Percentiles rank a stretch among this genome's conserved stretches.
Conservation (phyloP, 441 rosid genomes). For the Pelargonium citronellum region DNA sequence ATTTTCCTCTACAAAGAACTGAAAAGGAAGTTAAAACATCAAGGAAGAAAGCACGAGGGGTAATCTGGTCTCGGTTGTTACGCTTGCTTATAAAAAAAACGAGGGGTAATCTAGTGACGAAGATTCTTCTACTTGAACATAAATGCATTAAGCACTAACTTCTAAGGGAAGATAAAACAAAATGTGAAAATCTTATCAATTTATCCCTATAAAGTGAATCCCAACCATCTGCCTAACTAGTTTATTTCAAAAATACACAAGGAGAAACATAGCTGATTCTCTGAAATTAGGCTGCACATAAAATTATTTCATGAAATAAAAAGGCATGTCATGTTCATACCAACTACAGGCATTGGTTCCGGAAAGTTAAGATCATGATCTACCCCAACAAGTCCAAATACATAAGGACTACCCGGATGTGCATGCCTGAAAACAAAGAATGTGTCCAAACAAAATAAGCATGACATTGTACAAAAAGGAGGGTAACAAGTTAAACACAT, state of each 20-base stretch:
- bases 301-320: not conserved
- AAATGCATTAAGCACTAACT: no score
- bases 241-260: not conserved
- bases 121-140: no score
- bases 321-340: conserved; percentile 33
- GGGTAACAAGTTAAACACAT: not conserved
- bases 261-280: not conserved
- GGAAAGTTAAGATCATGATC: conserved; percentile 99
- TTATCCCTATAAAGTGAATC: no score
- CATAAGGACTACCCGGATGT: conserved; percentile 98
- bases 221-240: no score
- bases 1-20: no score
- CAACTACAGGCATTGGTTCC: conserved; percentile 95
- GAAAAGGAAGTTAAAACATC: no score
- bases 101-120: no score
- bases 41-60: no score
- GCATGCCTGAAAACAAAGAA: conserved; percentile 73
- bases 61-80: no score
- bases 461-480: conserved; percentile 12
- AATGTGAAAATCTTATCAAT: no score
- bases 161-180: no score
- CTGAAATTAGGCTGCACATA: not conserved
- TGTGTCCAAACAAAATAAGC: conserved; percentile 30
- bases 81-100: no score
- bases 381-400: conserved; percentile 90